Base-by-base conservation (phyloP, 2,329 filamentous ascomycete genomes). In the Pseudogymnoascus pannorum region DNA sequence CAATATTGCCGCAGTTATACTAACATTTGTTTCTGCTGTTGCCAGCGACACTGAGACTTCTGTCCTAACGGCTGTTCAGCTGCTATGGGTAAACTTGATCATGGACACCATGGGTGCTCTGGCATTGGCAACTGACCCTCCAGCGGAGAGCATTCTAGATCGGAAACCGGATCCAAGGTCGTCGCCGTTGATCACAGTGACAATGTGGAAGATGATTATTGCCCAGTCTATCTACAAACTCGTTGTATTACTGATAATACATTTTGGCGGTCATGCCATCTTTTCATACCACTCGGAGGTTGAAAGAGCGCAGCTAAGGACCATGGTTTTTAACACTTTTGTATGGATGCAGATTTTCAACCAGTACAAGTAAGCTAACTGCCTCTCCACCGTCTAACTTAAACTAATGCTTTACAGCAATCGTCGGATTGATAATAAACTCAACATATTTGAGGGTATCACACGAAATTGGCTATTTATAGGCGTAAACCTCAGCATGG, bases 371-470 rank as follows among this genome's bases (percentile, higher is more conserved):
- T 87, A 80, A 82, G 84, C 84, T 65, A 8, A 60, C 11, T 18
- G 4, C 24, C 16, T 24, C 14, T n/a, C 5, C 29, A n/a, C 33
- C 26, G 4, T 20, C 14, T 61, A 33, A 72, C 75, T 42, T 35
- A 33, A 24, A 57, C 61, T 64, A 65, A 66, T 72, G 73, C 64
- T 71, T 42, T 26, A 3, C 63, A 87, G 84, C 78, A 96, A 96
- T 76, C 91, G 93, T 63, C 91, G 93, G 9, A 81, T 97, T 61
- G 93, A 97, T 74, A 97, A 97, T 75, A 83, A 86, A 61, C 92
- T 96, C 80, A 97, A 97, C 75, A 92, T 97, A 65, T 93, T 97
- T 64, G 93, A 97, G 72, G 91, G 91, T 60, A 83, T 97, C 63
- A 81, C 81, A 26, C 84, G 84, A 72, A 97, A 97, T 74, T 88